phyloP scores from a whole-genome alignment of 2,329 filamentous ascomycete species.

The Penicillium oxalicum region DNA sequence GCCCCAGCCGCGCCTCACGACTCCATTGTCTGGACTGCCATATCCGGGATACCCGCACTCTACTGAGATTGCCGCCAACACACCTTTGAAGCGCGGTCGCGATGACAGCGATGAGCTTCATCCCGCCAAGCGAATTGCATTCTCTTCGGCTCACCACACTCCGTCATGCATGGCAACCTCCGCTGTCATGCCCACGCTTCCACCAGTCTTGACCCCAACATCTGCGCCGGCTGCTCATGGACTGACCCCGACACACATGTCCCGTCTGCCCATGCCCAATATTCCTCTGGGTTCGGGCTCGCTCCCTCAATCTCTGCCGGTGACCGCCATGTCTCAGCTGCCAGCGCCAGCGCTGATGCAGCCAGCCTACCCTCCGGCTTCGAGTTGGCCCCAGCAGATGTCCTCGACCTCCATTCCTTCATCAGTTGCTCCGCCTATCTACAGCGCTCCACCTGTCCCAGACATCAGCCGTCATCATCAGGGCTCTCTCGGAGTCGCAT shows the following conservation, averaged over 20 bases:
- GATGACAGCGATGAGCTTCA: slow-evolving; percentile 53
- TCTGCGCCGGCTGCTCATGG: slow-evolving; percentile 33
- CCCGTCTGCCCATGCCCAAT: slow-evolving; percentile 64
- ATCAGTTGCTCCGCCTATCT: slow-evolving; percentile 24
- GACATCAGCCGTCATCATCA: slow-evolving; percentile 41
- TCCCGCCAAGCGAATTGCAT: slow-evolving; percentile 47
- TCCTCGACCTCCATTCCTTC: slow-evolving; percentile 27
- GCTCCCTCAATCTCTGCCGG: slow-evolving; percentile 33
- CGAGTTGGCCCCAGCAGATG: slow-evolving; percentile 45
- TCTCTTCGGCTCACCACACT: slow-evolving; percentile 19
- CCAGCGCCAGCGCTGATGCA: slow-evolving; percentile 62
- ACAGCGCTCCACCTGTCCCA: slow-evolving; percentile 27
- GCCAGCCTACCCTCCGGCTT: slow-evolving; percentile 60
- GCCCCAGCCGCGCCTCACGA: slow-evolving; percentile 23
- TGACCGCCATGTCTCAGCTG: slow-evolving; percentile 48
- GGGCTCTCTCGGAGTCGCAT: slow-evolving; percentile 48
- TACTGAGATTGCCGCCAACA: slow-evolving; percentile 16
- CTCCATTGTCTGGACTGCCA: slow-evolving; percentile 21
- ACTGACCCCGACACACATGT: slow-evolving; percentile 31
- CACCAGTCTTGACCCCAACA: slow-evolving; percentile 30
- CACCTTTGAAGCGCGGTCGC: slow-evolving; percentile 53
- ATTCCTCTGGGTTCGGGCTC: slow-evolving; percentile 57
- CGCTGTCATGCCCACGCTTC: slow-evolving; percentile 25
- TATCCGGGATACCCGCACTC: slow-evolving; percentile 22
- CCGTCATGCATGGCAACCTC: slow-evolving; percentile 8